These are phyloP conservation scores for Ophiocordyceps polyrhachis-furcata DNA, from an alignment of 2,329 filamentous ascomycete genomes.

Conservation along the genomic window DNA sequence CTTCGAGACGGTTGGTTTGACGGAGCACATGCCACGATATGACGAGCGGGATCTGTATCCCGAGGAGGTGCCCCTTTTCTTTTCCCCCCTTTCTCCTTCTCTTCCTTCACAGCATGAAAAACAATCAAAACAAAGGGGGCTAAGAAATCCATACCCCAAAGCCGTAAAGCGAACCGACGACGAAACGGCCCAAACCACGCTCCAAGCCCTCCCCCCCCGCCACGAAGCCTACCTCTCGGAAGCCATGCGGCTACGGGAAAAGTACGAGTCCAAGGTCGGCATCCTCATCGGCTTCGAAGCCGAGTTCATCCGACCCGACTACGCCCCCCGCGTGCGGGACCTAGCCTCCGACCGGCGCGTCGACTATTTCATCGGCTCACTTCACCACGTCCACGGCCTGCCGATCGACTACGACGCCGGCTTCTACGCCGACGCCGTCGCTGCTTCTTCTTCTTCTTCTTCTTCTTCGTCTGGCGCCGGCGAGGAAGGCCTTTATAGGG, in stretches of 20 bases:
- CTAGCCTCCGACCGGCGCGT: slow-evolving; percentile 41
- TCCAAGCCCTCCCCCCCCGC: slow-evolving; percentile 29
- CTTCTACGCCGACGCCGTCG: slow-evolving; percentile 37
- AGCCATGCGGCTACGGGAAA: slow-evolving; percentile 50
- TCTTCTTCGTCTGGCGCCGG: too few species aligned
- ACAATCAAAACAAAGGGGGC: too few species aligned
- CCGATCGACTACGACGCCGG: slow-evolving; percentile 73
- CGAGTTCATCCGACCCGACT: slow-evolving; percentile 69
- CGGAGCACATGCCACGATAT: slow-evolving; percentile 85
- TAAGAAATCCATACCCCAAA: too few species aligned
- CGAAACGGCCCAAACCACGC: slow-evolving; percentile 25
- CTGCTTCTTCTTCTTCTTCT: too few species aligned
- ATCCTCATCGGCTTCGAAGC: slow-evolving; percentile 82
- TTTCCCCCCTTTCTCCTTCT: neutral
- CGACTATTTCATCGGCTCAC: slow-evolving; percentile 83
- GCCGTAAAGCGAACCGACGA: slow-evolving; percentile 21
- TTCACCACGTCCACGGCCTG: slow-evolving; percentile 73
- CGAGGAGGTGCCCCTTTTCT: slow-evolving; percentile 45
- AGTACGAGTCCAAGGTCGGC: slow-evolving; percentile 53
- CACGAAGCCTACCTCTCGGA: slow-evolving; percentile 60
- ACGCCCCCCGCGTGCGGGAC: slow-evolving; percentile 38
- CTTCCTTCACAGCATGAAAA: neutral
- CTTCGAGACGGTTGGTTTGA: slow-evolving; percentile 71
- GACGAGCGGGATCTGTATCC: slow-evolving; percentile 66
- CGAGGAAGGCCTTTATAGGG: slow-evolving; percentile 57